Conservation (phyloP, 1,139 yeast species). For the Eremothecium gossypii region DNA sequence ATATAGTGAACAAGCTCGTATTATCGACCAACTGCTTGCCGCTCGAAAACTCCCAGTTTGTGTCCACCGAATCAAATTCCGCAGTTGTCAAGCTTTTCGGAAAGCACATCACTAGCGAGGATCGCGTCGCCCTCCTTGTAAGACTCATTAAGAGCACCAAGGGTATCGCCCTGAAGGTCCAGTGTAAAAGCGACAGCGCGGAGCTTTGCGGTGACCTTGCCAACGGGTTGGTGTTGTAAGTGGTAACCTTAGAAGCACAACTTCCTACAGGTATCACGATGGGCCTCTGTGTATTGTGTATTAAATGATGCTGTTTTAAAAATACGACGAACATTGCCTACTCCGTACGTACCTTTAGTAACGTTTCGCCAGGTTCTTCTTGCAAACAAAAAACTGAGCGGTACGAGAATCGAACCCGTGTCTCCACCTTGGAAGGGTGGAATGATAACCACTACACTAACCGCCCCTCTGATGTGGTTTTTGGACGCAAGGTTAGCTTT, state of each 20-base stretch:
- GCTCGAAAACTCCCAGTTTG: slow-evolving; percentile 67
- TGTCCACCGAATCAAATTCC: slow-evolving; percentile 46
- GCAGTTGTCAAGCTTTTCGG: slow-evolving; percentile 81
- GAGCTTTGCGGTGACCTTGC: slow-evolving; percentile 40
- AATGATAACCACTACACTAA: slow-evolving; percentile 33
- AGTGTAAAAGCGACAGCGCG: slow-evolving; percentile 57
- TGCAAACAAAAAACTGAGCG: slow-evolving; percentile 26
- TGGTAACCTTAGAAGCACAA: too few species aligned
- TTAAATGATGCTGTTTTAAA: too few species aligned
- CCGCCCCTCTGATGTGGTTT: slow-evolving; percentile 25
- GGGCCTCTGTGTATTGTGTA: too few species aligned
- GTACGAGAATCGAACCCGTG: slow-evolving; percentile 34
- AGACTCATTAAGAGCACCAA: slow-evolving; percentile 67
- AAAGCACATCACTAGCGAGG: slow-evolving; percentile 57
- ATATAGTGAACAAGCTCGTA: slow-evolving; percentile 41
- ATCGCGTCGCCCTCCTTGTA: slow-evolving; percentile 57
- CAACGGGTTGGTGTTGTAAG: slow-evolving; percentile 31
- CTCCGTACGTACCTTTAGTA: too few species aligned
- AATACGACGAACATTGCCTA: too few species aligned
- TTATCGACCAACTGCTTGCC: slow-evolving; percentile 52
- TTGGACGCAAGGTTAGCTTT: too few species aligned
- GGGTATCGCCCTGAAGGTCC: slow-evolving; percentile 71
- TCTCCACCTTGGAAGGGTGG: slow-evolving; percentile 34
- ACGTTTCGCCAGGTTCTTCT: too few species aligned
- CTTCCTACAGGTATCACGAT: too few species aligned